Percentiles rank a stretch among this genome's conserved stretches.
phyloP scores from a whole-genome alignment of 1,139 yeast genomes.

The Sugiyamaella neomexicana region DNA sequence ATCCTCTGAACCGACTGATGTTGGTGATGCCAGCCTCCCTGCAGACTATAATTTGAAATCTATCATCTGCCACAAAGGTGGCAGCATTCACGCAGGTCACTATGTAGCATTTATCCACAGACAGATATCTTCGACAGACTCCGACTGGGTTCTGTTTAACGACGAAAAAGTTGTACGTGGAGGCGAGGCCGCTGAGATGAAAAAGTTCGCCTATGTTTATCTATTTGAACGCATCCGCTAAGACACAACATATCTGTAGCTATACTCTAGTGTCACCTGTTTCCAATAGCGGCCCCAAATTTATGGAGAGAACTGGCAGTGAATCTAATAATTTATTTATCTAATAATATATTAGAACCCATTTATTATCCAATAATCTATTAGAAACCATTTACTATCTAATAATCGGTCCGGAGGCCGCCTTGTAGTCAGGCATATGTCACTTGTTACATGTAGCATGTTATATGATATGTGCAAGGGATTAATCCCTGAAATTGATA shows the following conservation, averaged over 20 bases:
- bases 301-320: too few relatives aligned
- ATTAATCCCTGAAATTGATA: background rate
- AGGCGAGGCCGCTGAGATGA: constrained; percentile 57
- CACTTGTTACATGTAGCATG: background rate
- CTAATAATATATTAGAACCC: too few relatives aligned
- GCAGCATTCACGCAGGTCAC: constrained; percentile 93
- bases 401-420: too few relatives aligned
- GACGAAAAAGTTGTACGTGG: constrained; percentile 90
- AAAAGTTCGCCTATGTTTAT: constrained; percentile 54
- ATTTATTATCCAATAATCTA: too few relatives aligned
- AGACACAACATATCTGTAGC: background rate
- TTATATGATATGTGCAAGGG: background rate
- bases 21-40: constrained; percentile 35
- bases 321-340: too few relatives aligned
- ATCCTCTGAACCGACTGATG: constrained; percentile 19
- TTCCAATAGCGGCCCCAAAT: too few relatives aligned
- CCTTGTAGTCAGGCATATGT: background rate
- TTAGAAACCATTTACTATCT: too few relatives aligned
- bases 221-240: constrained; percentile 37
- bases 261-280: background rate
- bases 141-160: constrained; percentile 82
- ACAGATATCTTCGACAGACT: constrained; percentile 41
- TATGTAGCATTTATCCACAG: constrained; percentile 79
- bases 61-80: constrained; percentile 90
- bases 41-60: constrained; percentile 59